These are phyloP conservation scores for Nicotiana noctiflora DNA, from an alignment of 257 asterid genomes.

Conservation along the genomic window DNA sequence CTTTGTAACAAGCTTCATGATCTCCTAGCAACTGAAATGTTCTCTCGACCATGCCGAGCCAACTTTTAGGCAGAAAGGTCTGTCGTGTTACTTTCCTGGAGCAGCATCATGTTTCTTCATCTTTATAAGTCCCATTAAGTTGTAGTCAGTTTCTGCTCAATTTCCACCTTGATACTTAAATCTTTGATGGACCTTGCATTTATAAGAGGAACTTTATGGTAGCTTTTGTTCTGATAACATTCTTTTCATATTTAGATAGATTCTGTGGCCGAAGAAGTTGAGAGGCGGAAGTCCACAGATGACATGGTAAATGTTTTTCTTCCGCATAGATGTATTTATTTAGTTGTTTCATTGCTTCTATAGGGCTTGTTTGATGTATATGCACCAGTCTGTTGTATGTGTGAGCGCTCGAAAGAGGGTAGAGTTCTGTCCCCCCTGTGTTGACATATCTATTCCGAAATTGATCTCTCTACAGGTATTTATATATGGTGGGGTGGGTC, in stretches of 20 bases:
- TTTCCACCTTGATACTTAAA: neutral
- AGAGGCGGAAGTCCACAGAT: constrained; percentile 50
- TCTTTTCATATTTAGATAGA: constrained; percentile 56
- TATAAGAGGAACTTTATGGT: neutral
- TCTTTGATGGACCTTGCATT: neutral
- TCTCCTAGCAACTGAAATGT: neutral
- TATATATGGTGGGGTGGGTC: constrained; percentile 89
- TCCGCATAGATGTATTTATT: neutral
- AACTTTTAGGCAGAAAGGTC: neutral
- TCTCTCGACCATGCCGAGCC: neutral
- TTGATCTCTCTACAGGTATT: constrained; percentile 45
- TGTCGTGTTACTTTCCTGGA: neutral
- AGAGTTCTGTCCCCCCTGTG: neutral
- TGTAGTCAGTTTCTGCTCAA: neutral
- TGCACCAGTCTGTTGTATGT: neutral
- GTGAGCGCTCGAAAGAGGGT: neutral
- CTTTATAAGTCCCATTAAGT: neutral
- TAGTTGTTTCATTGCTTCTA: neutral
- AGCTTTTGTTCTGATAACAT: neutral
- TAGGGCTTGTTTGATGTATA: neutral
- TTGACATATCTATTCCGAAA: neutral
- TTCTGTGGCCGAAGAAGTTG: constrained; percentile 89
- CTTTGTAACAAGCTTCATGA: neutral
- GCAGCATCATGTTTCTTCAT: neutral
- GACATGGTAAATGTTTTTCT: constrained; percentile 47